Evolutionary conservation across 441 rosid genomes (phyloP), one percentile per base, ranked within the genome.

Genomic region (Manihot esculenta): DNA sequence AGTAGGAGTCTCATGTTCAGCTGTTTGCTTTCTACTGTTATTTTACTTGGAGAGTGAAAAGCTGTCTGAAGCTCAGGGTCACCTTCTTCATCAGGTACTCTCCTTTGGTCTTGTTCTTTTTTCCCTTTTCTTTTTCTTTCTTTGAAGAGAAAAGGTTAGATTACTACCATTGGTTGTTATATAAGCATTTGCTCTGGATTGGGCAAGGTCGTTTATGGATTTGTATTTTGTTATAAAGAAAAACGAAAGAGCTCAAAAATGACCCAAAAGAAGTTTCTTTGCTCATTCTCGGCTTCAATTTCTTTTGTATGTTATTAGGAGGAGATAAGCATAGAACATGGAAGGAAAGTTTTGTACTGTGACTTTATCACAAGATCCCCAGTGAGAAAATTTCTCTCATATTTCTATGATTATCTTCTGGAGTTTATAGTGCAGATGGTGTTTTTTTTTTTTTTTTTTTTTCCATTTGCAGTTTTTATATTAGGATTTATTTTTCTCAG

Each of bases 21-120:
- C 33, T 68, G 3, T 20, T 44, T 35, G 48, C 59, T 54, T 67
- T 60, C 13, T 44, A 53, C n/a, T 50, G 27, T 38, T 42, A 26
- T 49, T 49, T 12, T 68, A 55, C 42, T 64, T 65, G 30, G 21
- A 1, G 27, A 41, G 58, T 26, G 47, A 70, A 51, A 30, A 26
- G 42, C 7, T 7, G 45, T 20, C 14, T n/a, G 1, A 48, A 27
- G 51, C 71, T 68, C 62, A 15, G 10, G 18, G 20, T 66, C 77
- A 24, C 45, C 75, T 70, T 55, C 76, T 66, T 38, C 68, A 57
- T 73, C 72, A 73, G 85, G 85, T 77, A 79, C 42, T 21, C 49
- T 23, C 6, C 50, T 55, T 51, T 45, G 63, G 2, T 61, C 26
- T n/a, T n/a, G n/a, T n/a, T n/a, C n/a, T n/a, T n/a, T n/a, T n/a